Evolutionary conservation across 2,329 filamentous ascomycete species (phyloP), one percentile per base, ranked within the genome.

Genomic region (Biscogniauxia sp.): DNA sequence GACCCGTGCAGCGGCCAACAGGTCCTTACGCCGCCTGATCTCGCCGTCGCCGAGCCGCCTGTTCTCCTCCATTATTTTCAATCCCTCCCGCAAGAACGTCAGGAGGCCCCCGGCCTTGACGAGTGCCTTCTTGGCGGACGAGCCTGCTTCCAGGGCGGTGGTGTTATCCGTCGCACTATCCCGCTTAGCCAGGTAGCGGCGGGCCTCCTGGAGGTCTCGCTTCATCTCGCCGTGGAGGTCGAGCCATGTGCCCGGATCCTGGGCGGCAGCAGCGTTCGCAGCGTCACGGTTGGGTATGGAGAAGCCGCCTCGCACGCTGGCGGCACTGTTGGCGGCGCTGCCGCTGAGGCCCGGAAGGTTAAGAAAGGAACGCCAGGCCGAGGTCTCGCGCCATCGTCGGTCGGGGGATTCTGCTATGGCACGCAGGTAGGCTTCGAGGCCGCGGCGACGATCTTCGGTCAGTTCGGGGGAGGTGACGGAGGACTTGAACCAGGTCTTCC

Each of bases 221-320:
- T 93, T 93, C 76, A 93, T 81, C 70, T 93, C 89, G 25, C 85
- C 78, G 70, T 93, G 88, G 58, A 91, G 80, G 70, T 94, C 91
- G 25, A 94, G 76, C 91, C 92, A 95, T 1, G 88, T 87, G 3
- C 83, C 83, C 1, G 87, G 87, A 70, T 89, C 87, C 15, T 80
- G 79, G 1, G 83, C 80, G 0, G 79, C 78, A 5, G 71, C 76
- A 37, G 73, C 70, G n/a, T 78, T 75, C 5, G 74, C 74, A 0
- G 76, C 74, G 26, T 74, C 72, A 41, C 59, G 52, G 32, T 68
- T 72, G 1, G 69, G 70, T 6, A 72, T 68, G 50, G 71, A 70
- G 20, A 68, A 70, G n/a, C 71, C 80, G 2, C 78, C 79, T 1
- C 77, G 75, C 0, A 83, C 79, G 54, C 80, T 82, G 2, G 79